These are phyloP conservation scores for Cylindrodendrum hubeiense DNA, from an alignment of 2,329 filamentous ascomycete genomes.

Conservation along the genomic window DNA sequence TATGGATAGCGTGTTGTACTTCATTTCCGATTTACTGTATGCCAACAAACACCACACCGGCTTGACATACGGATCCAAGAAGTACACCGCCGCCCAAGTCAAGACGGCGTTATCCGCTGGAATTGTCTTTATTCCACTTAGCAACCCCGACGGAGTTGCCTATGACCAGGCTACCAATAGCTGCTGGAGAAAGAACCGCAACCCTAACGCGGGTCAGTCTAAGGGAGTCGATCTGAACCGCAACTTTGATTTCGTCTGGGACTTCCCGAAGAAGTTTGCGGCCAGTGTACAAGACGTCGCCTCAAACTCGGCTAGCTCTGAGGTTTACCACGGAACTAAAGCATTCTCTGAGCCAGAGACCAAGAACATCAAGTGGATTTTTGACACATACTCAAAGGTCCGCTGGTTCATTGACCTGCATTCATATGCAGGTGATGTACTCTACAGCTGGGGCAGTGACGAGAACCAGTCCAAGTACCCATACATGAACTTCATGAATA, in stretches of 20 bases:
- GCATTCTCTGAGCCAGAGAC: conserved; percentile 66
- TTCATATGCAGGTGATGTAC: conserved; percentile 60
- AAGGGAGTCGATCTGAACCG: conserved; percentile 58
- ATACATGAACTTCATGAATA: conserved; percentile 63
- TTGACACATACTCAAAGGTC: conserved; percentile 61
- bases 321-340: conserved; percentile 61
- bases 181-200: conserved; percentile 66
- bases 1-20: conserved; percentile 66
- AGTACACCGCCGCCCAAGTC: conserved; percentile 63
- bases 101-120: conserved; percentile 62
- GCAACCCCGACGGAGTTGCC: conserved; percentile 61
- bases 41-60: conserved; percentile 61
- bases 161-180: conserved; percentile 59
- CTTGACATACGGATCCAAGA: conserved; percentile 61
- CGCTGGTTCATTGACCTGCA: conserved; percentile 68
- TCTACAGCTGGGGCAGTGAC: conserved; percentile 68
- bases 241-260: conserved; percentile 53
- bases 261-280: conserved; percentile 59
- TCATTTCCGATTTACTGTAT: conserved; percentile 64
- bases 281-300: conserved; percentile 52
- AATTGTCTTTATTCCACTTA: conserved; percentile 47
- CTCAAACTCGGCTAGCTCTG: conserved; percentile 50
- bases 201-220: conserved; percentile 50
- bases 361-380: conserved; percentile 62
- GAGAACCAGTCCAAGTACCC: conserved; percentile 58